These are phyloP conservation scores for Fusarium dlaminii DNA, from an alignment of 2,329 filamentous ascomycete species.

Conservation along the genomic window DNA sequence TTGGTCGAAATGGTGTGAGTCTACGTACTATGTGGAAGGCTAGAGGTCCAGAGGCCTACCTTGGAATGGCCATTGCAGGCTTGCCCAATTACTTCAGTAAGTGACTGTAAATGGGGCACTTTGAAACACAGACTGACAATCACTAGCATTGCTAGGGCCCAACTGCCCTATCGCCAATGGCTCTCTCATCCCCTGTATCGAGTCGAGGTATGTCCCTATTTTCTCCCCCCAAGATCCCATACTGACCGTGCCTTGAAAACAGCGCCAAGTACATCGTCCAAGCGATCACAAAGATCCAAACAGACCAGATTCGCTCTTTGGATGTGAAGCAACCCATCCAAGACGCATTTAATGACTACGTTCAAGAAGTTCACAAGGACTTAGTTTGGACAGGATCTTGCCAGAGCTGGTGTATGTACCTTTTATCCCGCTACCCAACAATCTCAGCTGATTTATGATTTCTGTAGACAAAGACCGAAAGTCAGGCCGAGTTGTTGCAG, in stretches of 20 bases:
- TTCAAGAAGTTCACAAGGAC: not conserved
- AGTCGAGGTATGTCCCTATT: not conserved
- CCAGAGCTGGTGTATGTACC: not conserved
- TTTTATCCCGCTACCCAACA: accelerated
- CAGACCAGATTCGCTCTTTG: not conserved
- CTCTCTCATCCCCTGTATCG: not conserved
- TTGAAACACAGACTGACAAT: not conserved
- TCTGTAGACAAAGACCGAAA: not conserved
- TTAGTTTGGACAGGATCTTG: not conserved
- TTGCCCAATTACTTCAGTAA: not conserved
- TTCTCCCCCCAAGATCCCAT: not conserved
- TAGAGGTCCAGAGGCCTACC: not conserved
- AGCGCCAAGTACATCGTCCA: not conserved
- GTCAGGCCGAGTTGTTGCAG: not conserved
- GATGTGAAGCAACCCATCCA: not conserved
- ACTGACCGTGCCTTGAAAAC: not conserved
- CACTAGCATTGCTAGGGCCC: not conserved
- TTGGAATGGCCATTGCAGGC: not conserved
- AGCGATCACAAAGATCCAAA: not conserved
- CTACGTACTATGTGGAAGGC: not conserved
- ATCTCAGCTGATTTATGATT: not conserved
- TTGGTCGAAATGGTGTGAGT: not conserved
- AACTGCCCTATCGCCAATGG: not conserved
- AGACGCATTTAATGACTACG: not conserved
- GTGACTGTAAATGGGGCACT: accelerated